phyloP scores from a whole-genome alignment of 1,284 basidiomycete genomes.

The Athelia sp. region DNA sequence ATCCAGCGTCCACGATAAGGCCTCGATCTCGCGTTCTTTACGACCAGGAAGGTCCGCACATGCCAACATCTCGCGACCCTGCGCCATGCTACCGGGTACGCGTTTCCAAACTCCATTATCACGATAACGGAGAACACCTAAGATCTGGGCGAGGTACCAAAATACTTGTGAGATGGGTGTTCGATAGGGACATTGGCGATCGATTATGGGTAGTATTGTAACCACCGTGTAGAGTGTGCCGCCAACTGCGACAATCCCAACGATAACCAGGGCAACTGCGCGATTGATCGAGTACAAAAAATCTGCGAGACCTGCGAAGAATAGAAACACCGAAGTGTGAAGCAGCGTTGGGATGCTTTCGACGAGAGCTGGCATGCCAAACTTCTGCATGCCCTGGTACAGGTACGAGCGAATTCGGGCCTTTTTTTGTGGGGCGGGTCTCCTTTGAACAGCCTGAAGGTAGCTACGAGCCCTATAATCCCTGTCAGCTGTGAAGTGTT shows the following conservation, averaged over 20 bases:
- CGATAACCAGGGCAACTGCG: constrained; percentile 23
- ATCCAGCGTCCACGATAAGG: background rate
- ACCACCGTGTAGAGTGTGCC: constrained; percentile 23
- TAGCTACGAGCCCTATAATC: too few species aligned
- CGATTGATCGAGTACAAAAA: constrained; percentile 29
- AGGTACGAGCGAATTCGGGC: constrained; percentile 32
- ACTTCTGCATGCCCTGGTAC: constrained; percentile 27
- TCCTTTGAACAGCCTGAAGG: too few species aligned
- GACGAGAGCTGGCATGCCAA: constrained; percentile 30
- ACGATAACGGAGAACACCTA: background rate
- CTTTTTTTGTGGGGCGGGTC: constrained; percentile 7
- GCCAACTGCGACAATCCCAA: constrained; percentile 23
- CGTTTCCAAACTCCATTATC: background rate
- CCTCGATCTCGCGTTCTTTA: background rate
- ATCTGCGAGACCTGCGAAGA: constrained; percentile 33
- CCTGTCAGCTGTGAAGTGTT: constrained; percentile 29
- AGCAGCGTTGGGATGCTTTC: constrained; percentile 34
- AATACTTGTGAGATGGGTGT: constrained; percentile 31
- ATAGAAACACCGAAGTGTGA: constrained; percentile 34
- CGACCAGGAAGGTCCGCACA: background rate
- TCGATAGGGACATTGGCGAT: constrained; percentile 30
- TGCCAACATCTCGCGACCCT: background rate
- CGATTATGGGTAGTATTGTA: constrained; percentile 28
- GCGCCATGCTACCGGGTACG: background rate
- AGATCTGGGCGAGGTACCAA: constrained; percentile 22